Evolutionary conservation across 345 rosid genomes (phyloP), one percentile per base, ranked within the genome.

Genomic region (Noccaea bulbosa): DNA sequence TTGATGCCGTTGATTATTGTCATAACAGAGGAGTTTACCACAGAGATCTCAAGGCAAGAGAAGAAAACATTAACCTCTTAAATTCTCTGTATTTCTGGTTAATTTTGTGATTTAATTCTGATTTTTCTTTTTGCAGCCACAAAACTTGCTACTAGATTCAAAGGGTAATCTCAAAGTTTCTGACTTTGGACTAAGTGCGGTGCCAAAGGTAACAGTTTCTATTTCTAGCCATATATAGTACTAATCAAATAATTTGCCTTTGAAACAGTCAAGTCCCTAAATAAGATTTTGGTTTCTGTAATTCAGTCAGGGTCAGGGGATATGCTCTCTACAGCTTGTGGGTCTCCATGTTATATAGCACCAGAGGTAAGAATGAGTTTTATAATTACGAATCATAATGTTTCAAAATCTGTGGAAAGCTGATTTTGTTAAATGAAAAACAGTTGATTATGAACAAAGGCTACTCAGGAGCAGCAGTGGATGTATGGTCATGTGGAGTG

Each of bases 401-500:
- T 35, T 34, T 67, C 27, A 45, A 34, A 35, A 3, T 59, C 50
- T 61, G 34, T 2, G 38, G 67, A 54, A 54, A 73, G 49, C 66
- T 50, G 62, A 58, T 17, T 47, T 8, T 69, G 46, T 47, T 70
- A 30, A 30, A 40, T 33, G 22, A 22, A 63, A 63, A 70, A 70
- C 87, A 93, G 98, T 70, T 93, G 61, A 82, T 93, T 37, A 81
- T 83, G 74, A 86, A 77, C 77, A 86, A 79, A 73, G 90, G 91
- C 22, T 91, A 91, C 67, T 79, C 90, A 22, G 98, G 96, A 63
- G 92, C 94, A 59, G 84, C 90, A 7, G 96, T 96, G 10, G 98
- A 91, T 79, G 80, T 87, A 49, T 91, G 98, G 97, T 91, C 98
- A 16, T 91, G 94, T 67, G 95, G 97, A 56, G 94, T 93, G 39